Percentiles rank a stretch among this genome's conserved stretches.
Evolutionary conservation across 257 asterid genomes (phyloP).

Genomic region (Parsonsia alboflavescens): DNA sequence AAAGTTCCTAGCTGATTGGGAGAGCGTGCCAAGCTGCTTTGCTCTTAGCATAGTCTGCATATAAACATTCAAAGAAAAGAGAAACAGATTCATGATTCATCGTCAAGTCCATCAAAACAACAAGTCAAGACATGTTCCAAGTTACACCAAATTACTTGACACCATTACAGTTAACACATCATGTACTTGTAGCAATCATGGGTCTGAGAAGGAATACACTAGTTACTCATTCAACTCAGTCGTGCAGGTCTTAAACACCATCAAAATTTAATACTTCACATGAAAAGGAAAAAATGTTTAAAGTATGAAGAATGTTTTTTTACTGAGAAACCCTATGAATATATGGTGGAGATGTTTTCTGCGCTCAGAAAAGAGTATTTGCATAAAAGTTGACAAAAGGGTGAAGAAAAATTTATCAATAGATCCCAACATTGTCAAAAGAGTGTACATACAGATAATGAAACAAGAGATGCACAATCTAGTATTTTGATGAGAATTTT

Average conservation of each 20-base stretch:
- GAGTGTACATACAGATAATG: neutral
- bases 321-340: neutral
- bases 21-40: constrained; percentile 76
- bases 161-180: neutral
- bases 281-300: too few relatives aligned
- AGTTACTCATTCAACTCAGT: neutral
- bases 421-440: neutral
- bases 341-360: neutral
- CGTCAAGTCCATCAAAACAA: neutral
- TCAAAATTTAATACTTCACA: neutral
- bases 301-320: neutral
- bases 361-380: neutral
- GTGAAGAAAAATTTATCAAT: neutral
- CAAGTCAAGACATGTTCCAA: neutral
- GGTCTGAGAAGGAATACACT: neutral
- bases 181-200: neutral
- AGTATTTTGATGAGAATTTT: neutral
- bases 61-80: neutral
- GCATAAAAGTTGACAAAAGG: too few relatives aligned
- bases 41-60: constrained; percentile 80
- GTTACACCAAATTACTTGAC: neutral
- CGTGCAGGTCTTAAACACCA: neutral
- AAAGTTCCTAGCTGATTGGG: constrained; percentile 82
- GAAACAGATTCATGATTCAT: neutral
- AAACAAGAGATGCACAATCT: neutral